Percentiles rank a stretch among this genome's conserved stretches.
Conservation (phyloP, 202 grass and related monocot genomes). For the Setaria viridis region DNA sequence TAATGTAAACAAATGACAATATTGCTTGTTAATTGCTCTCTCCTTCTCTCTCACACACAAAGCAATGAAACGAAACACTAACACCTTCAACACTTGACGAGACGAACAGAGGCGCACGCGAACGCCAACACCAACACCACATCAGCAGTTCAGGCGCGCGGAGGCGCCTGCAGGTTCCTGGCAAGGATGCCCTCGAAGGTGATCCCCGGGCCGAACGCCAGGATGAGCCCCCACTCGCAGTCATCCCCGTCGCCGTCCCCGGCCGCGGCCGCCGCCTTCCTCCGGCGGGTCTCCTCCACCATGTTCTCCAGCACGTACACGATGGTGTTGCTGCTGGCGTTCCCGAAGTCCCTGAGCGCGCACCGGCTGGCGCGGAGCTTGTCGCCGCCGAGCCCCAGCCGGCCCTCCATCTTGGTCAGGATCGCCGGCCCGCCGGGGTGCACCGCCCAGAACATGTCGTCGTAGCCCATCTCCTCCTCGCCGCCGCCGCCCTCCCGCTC, state of each 20-base stretch:
- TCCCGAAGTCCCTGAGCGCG: constrained; percentile 79
- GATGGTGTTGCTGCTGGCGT: constrained; percentile 83
- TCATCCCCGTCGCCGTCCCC: constrained; percentile 11
- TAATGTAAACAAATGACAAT: neutral
- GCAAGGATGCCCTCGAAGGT: constrained; percentile 91
- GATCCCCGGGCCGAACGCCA: constrained; percentile 84
- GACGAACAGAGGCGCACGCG: neutral
- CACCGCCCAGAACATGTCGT: constrained; percentile 84
- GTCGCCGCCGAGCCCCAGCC: constrained; percentile 45
- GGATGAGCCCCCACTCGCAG: constrained; percentile 79
- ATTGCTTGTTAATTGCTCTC: neutral
- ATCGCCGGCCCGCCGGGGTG: constrained; percentile 87
- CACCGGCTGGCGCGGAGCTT: constrained; percentile 69
- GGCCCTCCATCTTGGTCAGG: constrained; percentile 70
- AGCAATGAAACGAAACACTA: neutral
- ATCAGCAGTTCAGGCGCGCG: neutral
- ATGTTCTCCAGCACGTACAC: constrained; percentile 86
- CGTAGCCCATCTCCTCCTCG: constrained; percentile 11
- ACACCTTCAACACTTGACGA: neutral
- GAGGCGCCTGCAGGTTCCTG: constrained; percentile 51
- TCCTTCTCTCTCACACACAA: neutral
- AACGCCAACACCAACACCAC: neutral
- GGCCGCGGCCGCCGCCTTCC: constrained; percentile 34
- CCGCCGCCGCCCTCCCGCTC: constrained; percentile 1
- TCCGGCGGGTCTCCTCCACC: constrained; percentile 66